These are phyloP conservation scores for Magnusiomyces fungicola DNA, from an alignment of 1,139 yeast species.

Conservation along the genomic window DNA sequence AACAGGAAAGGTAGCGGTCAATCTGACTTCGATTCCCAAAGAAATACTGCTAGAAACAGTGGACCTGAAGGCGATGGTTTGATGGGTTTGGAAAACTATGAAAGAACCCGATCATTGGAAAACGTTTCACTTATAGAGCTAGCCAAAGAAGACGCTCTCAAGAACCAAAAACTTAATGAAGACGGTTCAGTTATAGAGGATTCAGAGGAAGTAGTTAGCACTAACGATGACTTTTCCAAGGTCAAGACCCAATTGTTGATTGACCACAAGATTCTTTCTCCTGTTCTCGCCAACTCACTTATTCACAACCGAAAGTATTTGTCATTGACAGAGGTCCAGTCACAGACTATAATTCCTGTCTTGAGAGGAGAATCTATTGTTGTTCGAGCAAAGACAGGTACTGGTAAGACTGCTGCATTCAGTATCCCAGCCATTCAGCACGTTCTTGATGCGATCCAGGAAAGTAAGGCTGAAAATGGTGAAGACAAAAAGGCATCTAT, in stretches of 20 bases:
- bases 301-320: constrained; percentile 30
- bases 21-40: constrained; percentile 15
- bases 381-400: constrained; percentile 90
- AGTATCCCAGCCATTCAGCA: constrained; percentile 70
- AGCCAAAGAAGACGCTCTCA: constrained; percentile 11
- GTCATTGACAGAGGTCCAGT: constrained; percentile 71
- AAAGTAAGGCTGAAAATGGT: constrained; percentile 8
- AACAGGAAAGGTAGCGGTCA: constrained; percentile 7
- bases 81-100: constrained; percentile 29
- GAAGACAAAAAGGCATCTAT: not conserved
- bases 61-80: constrained; percentile 31
- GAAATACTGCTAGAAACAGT: constrained; percentile 16
- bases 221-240: constrained; percentile 25
- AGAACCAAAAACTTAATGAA: constrained; percentile 2
- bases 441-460: constrained; percentile 34
- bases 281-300: constrained; percentile 32
- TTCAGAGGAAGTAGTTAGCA: constrained; percentile 7
- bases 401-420: constrained; percentile 90
- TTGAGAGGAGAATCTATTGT: constrained; percentile 55
- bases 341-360: constrained; percentile 61
- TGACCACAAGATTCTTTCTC: constrained; percentile 25
- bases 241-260: constrained; percentile 28
- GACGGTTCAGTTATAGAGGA: constrained; percentile 5
- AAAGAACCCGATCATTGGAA: constrained; percentile 21
- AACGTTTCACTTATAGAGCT: constrained; percentile 13